phyloP scores from a whole-genome alignment of 2,329 filamentous ascomycete species.

The Fusarium sp. region DNA sequence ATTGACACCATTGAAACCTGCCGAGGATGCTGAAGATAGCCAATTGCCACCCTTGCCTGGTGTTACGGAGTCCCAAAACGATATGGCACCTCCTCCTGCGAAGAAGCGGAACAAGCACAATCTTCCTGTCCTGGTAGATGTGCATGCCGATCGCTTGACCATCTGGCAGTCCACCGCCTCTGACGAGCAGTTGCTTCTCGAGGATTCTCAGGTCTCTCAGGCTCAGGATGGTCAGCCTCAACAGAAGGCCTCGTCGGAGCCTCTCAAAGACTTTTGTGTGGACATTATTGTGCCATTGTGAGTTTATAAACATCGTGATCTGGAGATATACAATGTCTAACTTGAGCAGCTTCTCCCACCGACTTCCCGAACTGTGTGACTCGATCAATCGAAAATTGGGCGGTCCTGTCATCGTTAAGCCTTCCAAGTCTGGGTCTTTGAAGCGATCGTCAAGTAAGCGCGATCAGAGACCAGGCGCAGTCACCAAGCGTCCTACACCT shows the following conservation, averaged over 20 bases:
- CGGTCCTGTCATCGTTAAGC: conserved; percentile 72
- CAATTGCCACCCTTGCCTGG: conserved; percentile 60
- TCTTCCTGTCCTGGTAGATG: conserved; percentile 73
- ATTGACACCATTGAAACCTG: conserved; percentile 67
- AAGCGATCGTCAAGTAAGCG: conserved; percentile 57
- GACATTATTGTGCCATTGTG: conserved; percentile 86
- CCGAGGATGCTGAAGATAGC: conserved; percentile 56
- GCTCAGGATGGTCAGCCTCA: conserved; percentile 51
- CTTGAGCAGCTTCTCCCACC: conserved; percentile 73
- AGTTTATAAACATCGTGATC: conserved; percentile 46
- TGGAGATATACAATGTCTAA: conserved; percentile 48
- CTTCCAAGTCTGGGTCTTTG: conserved; percentile 62
- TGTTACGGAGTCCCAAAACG: conserved; percentile 49
- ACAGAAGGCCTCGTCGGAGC: conserved; percentile 65
- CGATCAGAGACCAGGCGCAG: conserved; percentile 64
- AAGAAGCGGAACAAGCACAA: conserved; percentile 75
- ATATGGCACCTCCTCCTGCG: conserved; percentile 40
- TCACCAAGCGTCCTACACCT: conserved; percentile 60
- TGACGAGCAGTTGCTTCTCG: conserved; percentile 65
- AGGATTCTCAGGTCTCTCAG: conserved; percentile 59
- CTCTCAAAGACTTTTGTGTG: conserved; percentile 80
- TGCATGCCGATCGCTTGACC: conserved; percentile 81
- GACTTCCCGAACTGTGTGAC: conserved; percentile 78
- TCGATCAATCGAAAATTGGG: conserved; percentile 81
- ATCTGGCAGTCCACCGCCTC: conserved; percentile 85